Conservation (phyloP, 2,329 filamentous ascomycete genomes). For the Neonectria sp. region DNA sequence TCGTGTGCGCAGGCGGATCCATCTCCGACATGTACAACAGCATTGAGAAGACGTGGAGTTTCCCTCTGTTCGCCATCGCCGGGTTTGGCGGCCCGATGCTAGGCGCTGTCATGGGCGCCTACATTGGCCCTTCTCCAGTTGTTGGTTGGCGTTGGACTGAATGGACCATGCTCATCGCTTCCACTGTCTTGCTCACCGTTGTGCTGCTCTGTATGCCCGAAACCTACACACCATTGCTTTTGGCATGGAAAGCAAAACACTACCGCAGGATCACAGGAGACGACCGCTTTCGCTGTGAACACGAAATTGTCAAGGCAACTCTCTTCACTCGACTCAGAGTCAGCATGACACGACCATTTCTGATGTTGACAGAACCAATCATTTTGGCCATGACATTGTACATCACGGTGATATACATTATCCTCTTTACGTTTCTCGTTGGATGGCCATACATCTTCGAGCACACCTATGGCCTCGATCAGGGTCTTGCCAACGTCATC, state of each 20-base stretch:
- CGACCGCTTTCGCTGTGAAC: slow-evolving; percentile 72
- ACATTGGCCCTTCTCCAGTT: slow-evolving; percentile 72
- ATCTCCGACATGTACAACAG: slow-evolving; percentile 58
- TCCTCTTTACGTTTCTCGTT: slow-evolving; percentile 68
- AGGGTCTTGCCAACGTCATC: slow-evolving; percentile 59
- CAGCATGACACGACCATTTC: slow-evolving; percentile 59
- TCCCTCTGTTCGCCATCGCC: slow-evolving; percentile 63
- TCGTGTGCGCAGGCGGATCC: slow-evolving; percentile 59
- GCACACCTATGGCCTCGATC: slow-evolving; percentile 57
- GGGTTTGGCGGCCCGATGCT: slow-evolving; percentile 59
- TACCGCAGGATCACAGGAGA: slow-evolving; percentile 74
- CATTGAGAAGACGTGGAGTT: slow-evolving; percentile 54
- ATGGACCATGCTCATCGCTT: slow-evolving; percentile 76
- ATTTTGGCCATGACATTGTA: slow-evolving; percentile 64
- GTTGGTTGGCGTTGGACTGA: slow-evolving; percentile 75
- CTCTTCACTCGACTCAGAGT: slow-evolving; percentile 68
- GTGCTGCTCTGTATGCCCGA: slow-evolving; percentile 76
- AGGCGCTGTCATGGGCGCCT: slow-evolving; percentile 67
- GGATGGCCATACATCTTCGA: slow-evolving; percentile 67
- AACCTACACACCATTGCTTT: slow-evolving; percentile 71
- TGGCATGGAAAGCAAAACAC: slow-evolving; percentile 72
- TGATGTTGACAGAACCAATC: slow-evolving; percentile 56
- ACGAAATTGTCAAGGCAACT: slow-evolving; percentile 68
- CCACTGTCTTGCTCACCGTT: slow-evolving; percentile 67
- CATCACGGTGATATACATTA: slow-evolving; percentile 66